A percentile compares a stretch with the other conserved stretches of the same genome.
These are phyloP conservation scores for Penicillium angulare DNA, from an alignment of 495 filamentous ascomycete genomes.

Conservation along the genomic window DNA sequence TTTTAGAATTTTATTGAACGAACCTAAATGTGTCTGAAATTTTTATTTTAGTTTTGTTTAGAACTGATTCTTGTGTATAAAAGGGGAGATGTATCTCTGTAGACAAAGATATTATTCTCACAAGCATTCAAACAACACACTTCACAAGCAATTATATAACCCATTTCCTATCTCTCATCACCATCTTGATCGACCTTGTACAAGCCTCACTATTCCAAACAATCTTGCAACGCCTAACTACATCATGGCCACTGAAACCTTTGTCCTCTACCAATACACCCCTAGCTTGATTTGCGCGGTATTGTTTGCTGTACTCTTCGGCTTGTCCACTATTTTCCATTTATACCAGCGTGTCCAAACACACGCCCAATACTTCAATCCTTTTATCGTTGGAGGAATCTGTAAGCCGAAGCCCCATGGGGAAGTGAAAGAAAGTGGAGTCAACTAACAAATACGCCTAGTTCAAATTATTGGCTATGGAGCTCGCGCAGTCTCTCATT, in stretches of 20 bases:
- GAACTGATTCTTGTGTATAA: background rate
- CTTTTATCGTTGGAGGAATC: conserved; percentile 43
- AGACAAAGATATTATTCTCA: background rate
- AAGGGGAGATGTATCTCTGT: background rate
- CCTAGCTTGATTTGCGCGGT: no score
- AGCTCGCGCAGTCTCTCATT: background rate
- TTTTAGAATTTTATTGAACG: background rate
- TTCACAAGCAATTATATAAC: background rate
- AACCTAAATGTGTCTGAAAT: background rate
- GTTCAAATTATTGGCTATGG: background rate
- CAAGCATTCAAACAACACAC: background rate
- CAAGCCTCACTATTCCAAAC: background rate
- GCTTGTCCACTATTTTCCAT: no score
- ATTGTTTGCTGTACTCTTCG: no score
- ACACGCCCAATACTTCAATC: no score
- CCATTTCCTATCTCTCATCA: background rate
- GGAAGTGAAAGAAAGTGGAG: background rate
- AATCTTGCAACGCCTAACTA: background rate
- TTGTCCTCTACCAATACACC: background rate
- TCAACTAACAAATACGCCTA: background rate
- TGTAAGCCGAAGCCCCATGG: conserved; percentile 30
- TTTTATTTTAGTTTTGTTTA: background rate
- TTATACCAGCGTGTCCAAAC: no score
- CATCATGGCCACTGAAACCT: background rate
- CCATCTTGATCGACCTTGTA: no score